phyloP scores from a whole-genome alignment of 2,329 filamentous ascomycete genomes.

The Tetracladium maxilliforme region DNA sequence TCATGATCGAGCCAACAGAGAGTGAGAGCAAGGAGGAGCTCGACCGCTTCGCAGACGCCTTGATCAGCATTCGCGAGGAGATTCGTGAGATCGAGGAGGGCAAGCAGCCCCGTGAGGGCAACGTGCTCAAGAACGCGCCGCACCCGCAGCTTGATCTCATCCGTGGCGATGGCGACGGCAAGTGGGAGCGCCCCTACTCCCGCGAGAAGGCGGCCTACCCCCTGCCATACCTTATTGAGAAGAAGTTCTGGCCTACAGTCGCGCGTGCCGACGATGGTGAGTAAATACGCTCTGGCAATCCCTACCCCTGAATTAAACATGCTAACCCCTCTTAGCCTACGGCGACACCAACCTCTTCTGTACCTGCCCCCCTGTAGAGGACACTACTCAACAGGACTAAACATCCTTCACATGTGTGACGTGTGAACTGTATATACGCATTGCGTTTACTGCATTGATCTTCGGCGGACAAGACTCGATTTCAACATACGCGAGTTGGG shows the following conservation, averaged over 20 bases:
- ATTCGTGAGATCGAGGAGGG: conserved; percentile 76
- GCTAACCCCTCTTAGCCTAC: conserved; percentile 41
- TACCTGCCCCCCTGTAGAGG: conserved; percentile 77
- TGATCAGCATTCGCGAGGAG: conserved; percentile 75
- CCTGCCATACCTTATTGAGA: conserved; percentile 67
- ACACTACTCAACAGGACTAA: no score
- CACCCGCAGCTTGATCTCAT: conserved; percentile 76
- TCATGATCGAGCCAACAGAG: conserved; percentile 97
- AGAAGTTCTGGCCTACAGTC: conserved; percentile 95
- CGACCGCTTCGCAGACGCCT: conserved; percentile 81
- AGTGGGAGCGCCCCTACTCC: conserved; percentile 76
- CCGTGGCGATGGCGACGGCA: conserved; percentile 43
- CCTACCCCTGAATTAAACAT: conserved; percentile 5
- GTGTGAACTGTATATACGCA: no score
- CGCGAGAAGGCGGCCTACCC: conserved; percentile 81
- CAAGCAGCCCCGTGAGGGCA: conserved; percentile 56
- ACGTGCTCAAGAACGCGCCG: conserved; percentile 80
- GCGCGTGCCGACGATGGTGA: conserved; percentile 77
- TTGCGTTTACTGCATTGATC: no score
- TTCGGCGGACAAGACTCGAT: no score
- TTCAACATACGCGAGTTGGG: no score
- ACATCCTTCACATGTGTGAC: no score
- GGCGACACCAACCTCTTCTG: conserved; percentile 91
- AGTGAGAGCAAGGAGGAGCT: conserved; percentile 85
- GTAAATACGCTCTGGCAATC: conserved; percentile 16